Evolutionary conservation across 331 rosid genomes (phyloP), one percentile per base, ranked within the genome.

Genomic region (Rhamnella rubrinervis): DNA sequence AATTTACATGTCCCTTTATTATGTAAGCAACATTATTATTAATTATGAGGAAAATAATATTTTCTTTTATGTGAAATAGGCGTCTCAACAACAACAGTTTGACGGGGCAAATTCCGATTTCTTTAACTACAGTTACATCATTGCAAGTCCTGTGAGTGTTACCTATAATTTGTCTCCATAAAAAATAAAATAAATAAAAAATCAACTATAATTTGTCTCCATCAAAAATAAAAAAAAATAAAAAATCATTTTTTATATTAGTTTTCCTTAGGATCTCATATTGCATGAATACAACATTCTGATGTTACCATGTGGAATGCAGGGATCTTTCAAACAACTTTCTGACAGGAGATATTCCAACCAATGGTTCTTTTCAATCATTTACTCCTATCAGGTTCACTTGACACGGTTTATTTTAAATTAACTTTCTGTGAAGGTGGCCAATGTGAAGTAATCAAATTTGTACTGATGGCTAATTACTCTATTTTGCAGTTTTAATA

Each of bases 81-180:
- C 98, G 98, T 83, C 97, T 88, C 66, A 88, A 90, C 76, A 91
- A 90, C 83, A 93, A 90, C 81, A 79, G 4, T 78, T 76, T 93
- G 84, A 7, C 75, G 5, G 96, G 92, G 64, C 8, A 2, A 41
- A 93, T 93, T 76, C 96, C 97, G 14, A 0, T 11, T 16, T 1
- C 80, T 26, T 78, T 93, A 85, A 90, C 95, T 25, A 73, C 6
- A 2, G 77, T 88, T 71, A 0, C 0, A 18, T 67, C 97, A 8
- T 86, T 93, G 67, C 97, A 93, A 88, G 96, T 93, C 81, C 85
- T 93, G 98, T 93, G 80, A 90, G 98, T 90, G 63, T 59, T 65
- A 31, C 44, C 13, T 66, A 21, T 55, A 25, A 59, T 65, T 52
- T 68, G 52, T 19, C 70, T 47, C 75, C 75, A 5, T 56, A 40